phyloP scores from a whole-genome alignment of 495 filamentous ascomycete species.

The Hypoxylon perforatum region DNA sequence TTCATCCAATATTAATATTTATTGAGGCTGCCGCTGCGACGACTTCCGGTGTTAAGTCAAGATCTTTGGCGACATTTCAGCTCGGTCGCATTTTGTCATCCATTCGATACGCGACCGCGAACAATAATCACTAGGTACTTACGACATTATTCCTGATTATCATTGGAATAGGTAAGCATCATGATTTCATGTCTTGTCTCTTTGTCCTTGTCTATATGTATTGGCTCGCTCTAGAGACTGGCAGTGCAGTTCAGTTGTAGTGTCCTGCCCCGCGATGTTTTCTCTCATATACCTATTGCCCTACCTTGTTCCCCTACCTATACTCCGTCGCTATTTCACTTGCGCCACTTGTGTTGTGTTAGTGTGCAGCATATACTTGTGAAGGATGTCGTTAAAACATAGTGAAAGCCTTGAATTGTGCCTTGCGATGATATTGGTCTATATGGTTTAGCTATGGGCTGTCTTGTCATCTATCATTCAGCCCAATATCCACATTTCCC shows the following conservation, averaged over 20 bases:
- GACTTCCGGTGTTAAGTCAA: constrained; percentile 19
- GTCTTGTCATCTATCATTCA: constrained; percentile 7
- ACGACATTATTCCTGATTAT: constrained; percentile 26
- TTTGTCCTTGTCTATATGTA: background rate
- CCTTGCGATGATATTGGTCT: constrained; percentile 14
- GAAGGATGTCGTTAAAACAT: constrained; percentile 15
- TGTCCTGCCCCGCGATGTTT: background rate
- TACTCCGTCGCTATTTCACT: constrained; percentile 20
- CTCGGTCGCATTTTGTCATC: constrained; percentile 19
- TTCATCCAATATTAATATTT: too few relatives aligned
- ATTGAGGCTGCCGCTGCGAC: constrained; percentile 20
- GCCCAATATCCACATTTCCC: constrained; percentile 4
- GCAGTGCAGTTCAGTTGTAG: background rate
- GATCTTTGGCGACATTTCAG: constrained; percentile 37
- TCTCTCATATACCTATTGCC: constrained; percentile 12
- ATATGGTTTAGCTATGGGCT: constrained; percentile 20
- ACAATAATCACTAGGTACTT: constrained; percentile 28
- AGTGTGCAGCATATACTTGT: constrained; percentile 11
- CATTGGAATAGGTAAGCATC: constrained; percentile 39
- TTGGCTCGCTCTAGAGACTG: background rate
- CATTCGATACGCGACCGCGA: constrained; percentile 30
- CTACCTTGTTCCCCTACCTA: background rate
- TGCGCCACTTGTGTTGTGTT: constrained; percentile 18
- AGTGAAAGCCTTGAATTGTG: constrained; percentile 28
- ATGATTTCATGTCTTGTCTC: constrained; percentile 21